Base-by-base conservation (phyloP, 1,284 basidiomycete genomes). In the Microbotryum scabiosae region DNA sequence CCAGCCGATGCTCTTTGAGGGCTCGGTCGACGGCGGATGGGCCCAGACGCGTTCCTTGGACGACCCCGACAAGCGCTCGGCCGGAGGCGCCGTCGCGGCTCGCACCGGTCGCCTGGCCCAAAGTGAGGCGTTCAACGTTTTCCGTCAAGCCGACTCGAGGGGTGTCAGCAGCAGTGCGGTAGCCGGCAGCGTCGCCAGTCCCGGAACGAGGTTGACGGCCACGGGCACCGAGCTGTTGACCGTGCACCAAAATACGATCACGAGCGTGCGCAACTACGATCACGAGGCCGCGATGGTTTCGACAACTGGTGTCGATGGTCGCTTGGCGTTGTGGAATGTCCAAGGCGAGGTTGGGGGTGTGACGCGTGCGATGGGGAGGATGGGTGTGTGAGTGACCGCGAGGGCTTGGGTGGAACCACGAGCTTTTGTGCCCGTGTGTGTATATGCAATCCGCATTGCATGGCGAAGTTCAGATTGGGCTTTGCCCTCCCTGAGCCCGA, bases 181-280 rank as follows among this genome's bases (percentile, higher is more conserved):
- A 1, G 75, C 76, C 1, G 75, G 73, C 8, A 76, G 74, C 57
- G 74, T 46, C 65, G 74, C 59, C 12, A 56, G 61, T 21, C 75
- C 75, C 2, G 75, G 76, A 0, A 72, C 75, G 51, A 66, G 62
- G 47, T 36, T 68, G 48, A 64, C 64, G 5, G 54, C 60, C 26
- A 73, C 78, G 55, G 84, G 89, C 72, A 87, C 85, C 14, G 88
- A 88, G 74, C 78, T 90, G 64, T 79, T 81, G 73, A 98, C 94
- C 4, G 83, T 96, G 48, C 96, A 98, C 76, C 94, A 97, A 80
- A 99, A 98, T 78, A 96, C 93, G 48, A 97, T 99, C 76, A 97
- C 92, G n/a, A 86, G 80, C 69, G 80, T 96, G 51, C 80, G 90
- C 59, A 78, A 87, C 28, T 94, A 89, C 71, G 85, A 86, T 63